phyloP scores from a whole-genome alignment of 768 basidiomycete genomes.

The Macrolepiota albuminosa region DNA sequence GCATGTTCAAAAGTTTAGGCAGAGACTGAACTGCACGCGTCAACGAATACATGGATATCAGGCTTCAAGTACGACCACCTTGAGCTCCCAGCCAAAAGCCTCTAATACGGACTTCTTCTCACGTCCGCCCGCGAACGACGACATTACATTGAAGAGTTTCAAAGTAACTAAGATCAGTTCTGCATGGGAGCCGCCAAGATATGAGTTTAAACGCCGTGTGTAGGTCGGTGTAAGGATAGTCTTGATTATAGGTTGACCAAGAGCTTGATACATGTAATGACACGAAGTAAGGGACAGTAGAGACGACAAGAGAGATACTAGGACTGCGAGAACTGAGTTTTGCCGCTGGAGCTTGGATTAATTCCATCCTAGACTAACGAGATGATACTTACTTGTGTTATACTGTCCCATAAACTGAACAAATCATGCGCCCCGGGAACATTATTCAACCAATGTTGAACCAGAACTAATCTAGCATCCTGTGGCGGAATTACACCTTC shows the following conservation, averaged over 20 bases:
- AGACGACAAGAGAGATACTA: too few relatives aligned
- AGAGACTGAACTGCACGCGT: constrained; percentile 41
- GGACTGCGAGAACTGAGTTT: too few relatives aligned
- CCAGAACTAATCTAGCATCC: constrained; percentile 55
- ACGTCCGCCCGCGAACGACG: constrained; percentile 46
- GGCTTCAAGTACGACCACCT: constrained; percentile 35
- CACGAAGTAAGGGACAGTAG: too few relatives aligned
- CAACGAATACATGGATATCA: neutral
- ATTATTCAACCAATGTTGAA: too few relatives aligned
- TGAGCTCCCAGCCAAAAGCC: constrained; percentile 74
- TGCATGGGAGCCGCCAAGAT: constrained; percentile 55
- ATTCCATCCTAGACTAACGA: too few relatives aligned
- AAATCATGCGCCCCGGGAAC: too few relatives aligned
- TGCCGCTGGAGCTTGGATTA: too few relatives aligned
- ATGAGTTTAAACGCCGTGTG: constrained; percentile 28
- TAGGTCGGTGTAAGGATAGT: too few relatives aligned
- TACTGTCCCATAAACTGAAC: too few relatives aligned
- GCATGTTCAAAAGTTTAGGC: constrained; percentile 30
- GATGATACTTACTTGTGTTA: too few relatives aligned
- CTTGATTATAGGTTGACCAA: too few relatives aligned
- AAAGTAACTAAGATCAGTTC: constrained; percentile 65
- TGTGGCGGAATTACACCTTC: constrained; percentile 46
- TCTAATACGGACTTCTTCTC: constrained; percentile 41
- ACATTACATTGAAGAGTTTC: constrained; percentile 58
- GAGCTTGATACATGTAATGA: too few relatives aligned